These are phyloP conservation scores for Podaxis sp. DNA, from an alignment of 768 basidiomycete genomes.

Conservation along the genomic window DNA sequence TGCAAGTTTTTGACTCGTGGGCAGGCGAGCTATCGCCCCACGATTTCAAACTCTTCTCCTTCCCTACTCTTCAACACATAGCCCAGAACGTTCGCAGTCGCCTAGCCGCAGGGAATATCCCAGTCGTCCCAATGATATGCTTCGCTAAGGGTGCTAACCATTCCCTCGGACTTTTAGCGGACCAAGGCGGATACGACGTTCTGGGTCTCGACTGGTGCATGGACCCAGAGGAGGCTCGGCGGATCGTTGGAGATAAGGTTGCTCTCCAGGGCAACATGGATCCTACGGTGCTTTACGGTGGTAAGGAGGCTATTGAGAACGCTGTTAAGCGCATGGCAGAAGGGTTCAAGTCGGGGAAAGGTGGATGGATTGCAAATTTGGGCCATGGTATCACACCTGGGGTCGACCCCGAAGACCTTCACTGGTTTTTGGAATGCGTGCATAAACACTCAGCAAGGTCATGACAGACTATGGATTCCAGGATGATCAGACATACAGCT, in stretches of 20 bases:
- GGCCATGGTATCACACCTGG: slow-evolving; percentile 97
- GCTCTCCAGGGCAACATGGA: slow-evolving; percentile 94
- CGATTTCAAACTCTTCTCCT: slow-evolving; percentile 83
- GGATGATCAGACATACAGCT: neutral
- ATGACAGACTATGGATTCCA: neutral
- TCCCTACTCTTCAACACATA: slow-evolving; percentile 77
- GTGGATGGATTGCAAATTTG: slow-evolving; percentile 95
- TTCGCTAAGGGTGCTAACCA: slow-evolving; percentile 95
- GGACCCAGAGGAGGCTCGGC: slow-evolving; percentile 70
- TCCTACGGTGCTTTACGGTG: slow-evolving; percentile 84
- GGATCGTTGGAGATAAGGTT: slow-evolving; percentile 58
- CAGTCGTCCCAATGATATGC: slow-evolving; percentile 77
- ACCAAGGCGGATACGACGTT: slow-evolving; percentile 76
- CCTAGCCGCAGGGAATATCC: slow-evolving; percentile 53
- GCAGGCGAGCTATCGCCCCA: slow-evolving; percentile 89
- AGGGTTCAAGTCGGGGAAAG: slow-evolving; percentile 64
- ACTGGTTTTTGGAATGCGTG: slow-evolving; percentile 89
- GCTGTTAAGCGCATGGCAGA: slow-evolving; percentile 82
- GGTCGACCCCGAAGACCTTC: slow-evolving; percentile 90
- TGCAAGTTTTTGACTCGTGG: slow-evolving; percentile 98
- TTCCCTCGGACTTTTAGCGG: slow-evolving; percentile 58
- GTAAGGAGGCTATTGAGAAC: slow-evolving; percentile 79
- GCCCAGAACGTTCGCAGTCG: slow-evolving; percentile 62
- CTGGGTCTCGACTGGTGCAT: slow-evolving; percentile 92
- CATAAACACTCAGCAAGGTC: slow-evolving; percentile 68